Evolutionary conservation across 495 filamentous ascomycete genomes (phyloP).

Genomic region (Sphaerosporella brunnea): DNA sequence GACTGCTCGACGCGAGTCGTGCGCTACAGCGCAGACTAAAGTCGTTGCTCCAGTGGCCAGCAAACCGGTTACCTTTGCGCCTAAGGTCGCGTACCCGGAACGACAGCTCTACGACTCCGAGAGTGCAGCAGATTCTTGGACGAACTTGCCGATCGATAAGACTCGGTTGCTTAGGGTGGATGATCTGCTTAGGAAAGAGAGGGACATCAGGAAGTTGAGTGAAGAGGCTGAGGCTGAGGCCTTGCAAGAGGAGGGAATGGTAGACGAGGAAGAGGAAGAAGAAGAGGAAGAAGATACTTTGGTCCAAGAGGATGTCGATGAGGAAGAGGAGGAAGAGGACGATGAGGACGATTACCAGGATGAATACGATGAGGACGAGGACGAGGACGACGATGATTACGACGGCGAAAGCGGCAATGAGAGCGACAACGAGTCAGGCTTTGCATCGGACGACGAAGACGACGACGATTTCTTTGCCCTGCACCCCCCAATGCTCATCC

Average conservation of each 20-base stretch:
- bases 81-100: neutral
- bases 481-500: neutral
- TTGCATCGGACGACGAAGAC: conserved; percentile 41
- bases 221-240: conserved; percentile 86
- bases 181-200: conserved; percentile 82
- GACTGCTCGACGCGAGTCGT: neutral
- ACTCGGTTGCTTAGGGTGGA: conserved; percentile 33
- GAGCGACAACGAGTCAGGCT: conserved; percentile 63
- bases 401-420: conserved; percentile 83
- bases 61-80: neutral
- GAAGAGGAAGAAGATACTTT: conserved; percentile 32
- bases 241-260: conserved; percentile 47
- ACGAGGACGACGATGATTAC: conserved; percentile 63
- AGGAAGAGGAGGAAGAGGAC: conserved; percentile 29
- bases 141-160: conserved; percentile 22
- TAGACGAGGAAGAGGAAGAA: conserved; percentile 37
- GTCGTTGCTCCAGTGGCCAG: neutral
- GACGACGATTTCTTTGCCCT: conserved; percentile 28
- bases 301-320: conserved; percentile 33
- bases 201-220: conserved; percentile 64
- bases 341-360: conserved; percentile 33
- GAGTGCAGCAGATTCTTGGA: conserved; percentile 25
- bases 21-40: neutral
- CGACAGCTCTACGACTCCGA: conserved; percentile 10
- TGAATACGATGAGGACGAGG: conserved; percentile 56